phyloP scores from a whole-genome alignment of 768 basidiomycete genomes.

The Trametes elegans region DNA sequence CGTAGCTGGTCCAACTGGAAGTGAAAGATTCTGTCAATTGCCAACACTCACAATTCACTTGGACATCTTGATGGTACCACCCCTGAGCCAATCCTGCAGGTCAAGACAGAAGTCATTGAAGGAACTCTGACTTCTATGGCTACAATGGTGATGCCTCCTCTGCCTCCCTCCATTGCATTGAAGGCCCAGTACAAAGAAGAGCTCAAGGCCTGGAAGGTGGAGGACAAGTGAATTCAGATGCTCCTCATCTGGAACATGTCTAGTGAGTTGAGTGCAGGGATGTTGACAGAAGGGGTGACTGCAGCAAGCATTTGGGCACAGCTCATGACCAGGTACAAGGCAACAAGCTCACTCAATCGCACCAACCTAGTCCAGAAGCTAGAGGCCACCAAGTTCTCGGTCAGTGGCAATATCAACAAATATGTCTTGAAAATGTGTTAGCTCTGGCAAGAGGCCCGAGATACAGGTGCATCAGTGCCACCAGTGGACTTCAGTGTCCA shows the following conservation, averaged over 20 bases:
- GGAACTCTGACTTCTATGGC: not conserved
- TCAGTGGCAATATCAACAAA: not conserved
- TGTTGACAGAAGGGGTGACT: not conserved
- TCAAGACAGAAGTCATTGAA: not conserved
- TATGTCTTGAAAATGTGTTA: not conserved
- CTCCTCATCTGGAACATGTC: not conserved
- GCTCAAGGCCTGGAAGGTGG: not conserved
- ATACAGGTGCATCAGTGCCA: not conserved
- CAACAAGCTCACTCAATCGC: not conserved
- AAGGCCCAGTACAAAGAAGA: not conserved
- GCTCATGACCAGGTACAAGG: not conserved
- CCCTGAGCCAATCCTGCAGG: not conserved
- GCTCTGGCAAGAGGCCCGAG: not conserved
- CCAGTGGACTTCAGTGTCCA: not conserved
- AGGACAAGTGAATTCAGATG: not conserved
- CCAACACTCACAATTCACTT: not conserved
- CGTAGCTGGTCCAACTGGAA: not conserved
- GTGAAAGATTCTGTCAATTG: not conserved
- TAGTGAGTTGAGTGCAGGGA: not conserved
- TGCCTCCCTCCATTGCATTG: too few relatives aligned
- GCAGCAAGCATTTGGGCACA: not conserved
- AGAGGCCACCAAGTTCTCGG: not conserved
- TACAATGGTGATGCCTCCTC: too few relatives aligned
- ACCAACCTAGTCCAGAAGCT: not conserved
- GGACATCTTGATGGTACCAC: not conserved